Evolutionary conservation across 1,139 yeast species (phyloP).

Genomic region (Debaryomycetaceae sp.): DNA sequence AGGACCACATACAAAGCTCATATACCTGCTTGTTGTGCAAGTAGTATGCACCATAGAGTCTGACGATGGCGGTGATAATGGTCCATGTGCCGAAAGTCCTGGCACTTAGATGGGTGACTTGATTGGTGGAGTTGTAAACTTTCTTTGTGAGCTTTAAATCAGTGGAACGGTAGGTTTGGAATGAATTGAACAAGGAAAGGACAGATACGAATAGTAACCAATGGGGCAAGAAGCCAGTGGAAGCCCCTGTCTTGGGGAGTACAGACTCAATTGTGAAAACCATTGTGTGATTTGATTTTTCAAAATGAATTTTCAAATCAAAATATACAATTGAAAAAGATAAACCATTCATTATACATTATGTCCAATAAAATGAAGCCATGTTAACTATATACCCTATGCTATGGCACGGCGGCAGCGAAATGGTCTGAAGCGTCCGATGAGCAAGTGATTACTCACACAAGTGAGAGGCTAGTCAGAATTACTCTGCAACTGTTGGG

Average conservation of each 20-base stretch:
- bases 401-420: not conserved
- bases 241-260: not conserved
- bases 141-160: constrained; percentile 71
- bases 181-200: constrained; percentile 86
- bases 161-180: constrained; percentile 73
- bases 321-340: not conserved
- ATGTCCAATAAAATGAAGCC: not conserved
- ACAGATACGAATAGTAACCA: constrained; percentile 66
- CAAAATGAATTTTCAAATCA: not conserved
- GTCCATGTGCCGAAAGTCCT: constrained; percentile 99
- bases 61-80: constrained; percentile 73
- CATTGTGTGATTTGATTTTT: not conserved
- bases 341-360: not conserved
- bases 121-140: constrained; percentile 64
- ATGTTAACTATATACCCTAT: not conserved
- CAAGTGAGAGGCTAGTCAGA: not conserved
- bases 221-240: constrained; percentile 28
- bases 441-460: not conserved
- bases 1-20: constrained; percentile 79
- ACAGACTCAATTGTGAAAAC: constrained; percentile 2
- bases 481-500: constrained; percentile 46
- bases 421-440: not conserved
- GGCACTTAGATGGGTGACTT: constrained; percentile 74
- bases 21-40: constrained; percentile 66
- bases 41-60: constrained; percentile 85